These are phyloP conservation scores for Pseudohalonectria lignicola DNA, from an alignment of 2,329 filamentous ascomycete species.

Conservation along the genomic window DNA sequence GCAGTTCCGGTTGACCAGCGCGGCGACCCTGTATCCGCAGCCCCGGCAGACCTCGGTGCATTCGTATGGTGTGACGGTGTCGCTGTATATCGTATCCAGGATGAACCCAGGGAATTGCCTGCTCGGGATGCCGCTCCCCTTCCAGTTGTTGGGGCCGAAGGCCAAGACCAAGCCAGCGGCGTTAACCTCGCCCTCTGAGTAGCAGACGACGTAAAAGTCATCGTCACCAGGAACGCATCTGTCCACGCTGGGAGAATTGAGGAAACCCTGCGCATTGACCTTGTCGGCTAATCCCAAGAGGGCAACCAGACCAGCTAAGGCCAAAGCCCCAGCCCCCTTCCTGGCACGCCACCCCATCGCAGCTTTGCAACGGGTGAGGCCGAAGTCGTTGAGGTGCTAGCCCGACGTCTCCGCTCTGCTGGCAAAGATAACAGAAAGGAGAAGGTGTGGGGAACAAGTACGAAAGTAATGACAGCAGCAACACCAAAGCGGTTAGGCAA, in stretches of 20 bases:
- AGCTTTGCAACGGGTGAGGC: no score
- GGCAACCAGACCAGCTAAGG: constrained; percentile 8
- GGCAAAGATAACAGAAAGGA: no score
- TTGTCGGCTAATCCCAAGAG: no score
- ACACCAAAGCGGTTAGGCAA: background rate
- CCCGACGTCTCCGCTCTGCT: no score
- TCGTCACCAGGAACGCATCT: background rate
- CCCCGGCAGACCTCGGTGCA: constrained; percentile 14
- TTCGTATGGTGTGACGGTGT: constrained; percentile 13
- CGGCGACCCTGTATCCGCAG: constrained; percentile 15
- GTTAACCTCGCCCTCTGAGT: constrained; percentile 3
- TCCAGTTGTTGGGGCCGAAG: constrained; percentile 8
- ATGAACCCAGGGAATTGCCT: constrained; percentile 11
- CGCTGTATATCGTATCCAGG: constrained; percentile 12
- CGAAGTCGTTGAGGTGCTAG: no score
- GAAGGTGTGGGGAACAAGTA: no score
- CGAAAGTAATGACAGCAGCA: constrained; percentile 4
- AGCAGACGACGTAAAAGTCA: constrained; percentile 7
- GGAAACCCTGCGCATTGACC: constrained; percentile 6
- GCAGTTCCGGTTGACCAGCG: constrained; percentile 11
- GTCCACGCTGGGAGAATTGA: background rate
- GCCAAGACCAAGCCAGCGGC: constrained; percentile 4
- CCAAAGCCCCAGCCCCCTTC: background rate
- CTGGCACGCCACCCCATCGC: no score
- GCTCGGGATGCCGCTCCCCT: constrained; percentile 7